phyloP scores from a whole-genome alignment of 805 yeast genomes.

The Candida hispaniensis region DNA sequence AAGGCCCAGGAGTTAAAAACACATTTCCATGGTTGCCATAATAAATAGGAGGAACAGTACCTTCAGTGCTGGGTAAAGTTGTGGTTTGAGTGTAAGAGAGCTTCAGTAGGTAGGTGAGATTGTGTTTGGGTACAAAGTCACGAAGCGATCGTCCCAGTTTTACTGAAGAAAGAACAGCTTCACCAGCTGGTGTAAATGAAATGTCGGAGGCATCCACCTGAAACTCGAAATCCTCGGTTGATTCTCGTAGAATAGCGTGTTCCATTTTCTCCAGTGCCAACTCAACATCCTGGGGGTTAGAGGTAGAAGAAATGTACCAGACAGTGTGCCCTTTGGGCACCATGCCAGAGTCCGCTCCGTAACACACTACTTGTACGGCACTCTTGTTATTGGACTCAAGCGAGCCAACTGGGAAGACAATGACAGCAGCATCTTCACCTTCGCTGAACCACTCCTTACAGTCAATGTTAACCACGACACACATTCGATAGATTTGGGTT shows the following conservation, averaged over 20 bases:
- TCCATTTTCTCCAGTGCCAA: slow-evolving; percentile 75
- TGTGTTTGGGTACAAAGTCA: slow-evolving; percentile 73
- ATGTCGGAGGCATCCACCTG: slow-evolving; percentile 48
- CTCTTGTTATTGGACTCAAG: slow-evolving; percentile 50
- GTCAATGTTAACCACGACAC: slow-evolving; percentile 72
- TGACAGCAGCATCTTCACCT: slow-evolving; percentile 73
- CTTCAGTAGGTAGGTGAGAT: slow-evolving; percentile 50
- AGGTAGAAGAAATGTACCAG: slow-evolving; percentile 68
- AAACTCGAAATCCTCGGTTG: slow-evolving; percentile 46
- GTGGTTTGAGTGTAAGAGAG: slow-evolving; percentile 47
- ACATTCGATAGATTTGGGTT: slow-evolving; percentile 52
- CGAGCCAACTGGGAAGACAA: slow-evolving; percentile 84
- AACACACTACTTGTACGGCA: slow-evolving; percentile 78
- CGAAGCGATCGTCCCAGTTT: slow-evolving; percentile 77
- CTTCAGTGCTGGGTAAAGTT: slow-evolving; percentile 9
- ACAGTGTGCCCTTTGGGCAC: slow-evolving; percentile 80
- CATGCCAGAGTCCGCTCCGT: slow-evolving; percentile 79
- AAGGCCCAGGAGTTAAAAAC: slow-evolving; percentile 7
- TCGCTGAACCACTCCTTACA: slow-evolving; percentile 89
- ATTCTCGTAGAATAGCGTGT: slow-evolving; percentile 67
- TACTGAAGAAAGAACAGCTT: slow-evolving; percentile 65
- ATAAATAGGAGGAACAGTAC: slow-evolving; percentile 1
- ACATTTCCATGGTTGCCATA: background rate
- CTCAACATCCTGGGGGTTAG: slow-evolving; percentile 49
- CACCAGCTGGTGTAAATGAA: slow-evolving; percentile 41